A percentile compares a stretch with the other conserved stretches of the same genome.
These are phyloP conservation scores for Vaccinium myrtillus DNA, from an alignment of 148 eudicot genomes.

Conservation along the genomic window DNA sequence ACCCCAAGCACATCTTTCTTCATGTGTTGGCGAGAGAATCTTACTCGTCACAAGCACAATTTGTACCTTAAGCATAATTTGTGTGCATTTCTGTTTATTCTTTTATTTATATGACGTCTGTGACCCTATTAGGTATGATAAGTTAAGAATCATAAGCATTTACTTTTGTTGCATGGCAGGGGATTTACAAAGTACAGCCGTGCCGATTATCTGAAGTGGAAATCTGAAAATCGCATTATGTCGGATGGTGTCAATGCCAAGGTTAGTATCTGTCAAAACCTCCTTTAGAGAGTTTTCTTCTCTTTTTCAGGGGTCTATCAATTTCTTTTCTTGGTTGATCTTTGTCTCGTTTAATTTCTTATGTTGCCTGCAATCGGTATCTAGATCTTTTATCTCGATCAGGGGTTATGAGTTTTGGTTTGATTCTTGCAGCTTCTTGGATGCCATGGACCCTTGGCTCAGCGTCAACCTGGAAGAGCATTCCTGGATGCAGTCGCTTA, in stretches of 20 bases:
- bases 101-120: neutral
- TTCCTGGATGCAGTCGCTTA: constrained; percentile 24
- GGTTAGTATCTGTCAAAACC: constrained; percentile 16
- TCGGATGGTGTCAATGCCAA: constrained; percentile 50
- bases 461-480: constrained; percentile 48
- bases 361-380: neutral
- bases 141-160: neutral
- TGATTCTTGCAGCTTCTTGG: constrained; percentile 42
- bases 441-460: constrained; percentile 47
- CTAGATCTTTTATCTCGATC: neutral
- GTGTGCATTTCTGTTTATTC: neutral
- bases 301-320: neutral
- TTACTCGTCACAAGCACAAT: too few relatives aligned
- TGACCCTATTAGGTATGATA: neutral
- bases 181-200: constrained; percentile 48
- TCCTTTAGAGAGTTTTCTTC: neutral
- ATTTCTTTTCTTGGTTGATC: neutral
- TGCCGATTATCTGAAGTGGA: constrained; percentile 36
- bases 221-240: constrained; percentile 31
- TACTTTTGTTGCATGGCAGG: constrained; percentile 21
- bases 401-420: neutral
- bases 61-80: neutral
- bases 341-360: too few relatives aligned
- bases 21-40: neutral
- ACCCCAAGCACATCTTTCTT: too few relatives aligned